Percentiles rank a stretch among this genome's conserved stretches.
phyloP scores from a whole-genome alignment of 192 early-diverging fungal species.

The Coemansia sp. region DNA sequence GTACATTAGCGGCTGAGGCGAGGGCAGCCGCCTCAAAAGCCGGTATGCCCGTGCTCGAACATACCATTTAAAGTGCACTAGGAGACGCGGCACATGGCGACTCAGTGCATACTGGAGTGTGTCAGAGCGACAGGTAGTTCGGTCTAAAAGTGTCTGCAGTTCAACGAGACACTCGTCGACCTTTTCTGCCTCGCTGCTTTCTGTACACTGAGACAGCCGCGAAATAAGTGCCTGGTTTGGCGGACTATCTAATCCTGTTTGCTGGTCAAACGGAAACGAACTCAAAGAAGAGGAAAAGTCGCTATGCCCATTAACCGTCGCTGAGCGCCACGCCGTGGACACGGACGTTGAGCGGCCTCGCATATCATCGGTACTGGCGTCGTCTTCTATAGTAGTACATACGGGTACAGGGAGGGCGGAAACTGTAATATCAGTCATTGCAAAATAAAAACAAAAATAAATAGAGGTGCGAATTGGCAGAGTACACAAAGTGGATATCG shows the following conservation, averaged over 20 bases:
- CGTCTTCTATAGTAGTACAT: conserved; percentile 12
- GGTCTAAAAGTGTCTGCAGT: conserved; percentile 23
- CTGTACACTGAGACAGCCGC: conserved; percentile 39
- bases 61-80: conserved; percentile 51
- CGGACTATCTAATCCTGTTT: neutral
- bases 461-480: no score
- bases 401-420: neutral
- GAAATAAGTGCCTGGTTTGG: conserved; percentile 5
- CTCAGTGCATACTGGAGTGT: conserved; percentile 16
- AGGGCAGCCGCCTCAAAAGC: conserved; percentile 40
- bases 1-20: conserved; percentile 32
- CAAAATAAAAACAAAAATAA: neutral
- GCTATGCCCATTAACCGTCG: conserved; percentile 10
- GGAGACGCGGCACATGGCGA: conserved; percentile 39
- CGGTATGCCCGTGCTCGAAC: conserved; percentile 54
- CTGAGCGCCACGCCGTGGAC: conserved; percentile 34
- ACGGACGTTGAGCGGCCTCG: conserved; percentile 41
- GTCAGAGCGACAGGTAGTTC: neutral
- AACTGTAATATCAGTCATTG: neutral
- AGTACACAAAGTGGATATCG: neutral
- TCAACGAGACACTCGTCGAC: conserved; percentile 48
- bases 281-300: conserved; percentile 12
- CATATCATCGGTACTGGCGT: neutral
- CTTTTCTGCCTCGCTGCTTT: conserved; percentile 42
- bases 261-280: conserved; percentile 12